Evolutionary conservation across 2,329 filamentous ascomycete genomes (phyloP).

Genomic region (Boeremia exigua): DNA sequence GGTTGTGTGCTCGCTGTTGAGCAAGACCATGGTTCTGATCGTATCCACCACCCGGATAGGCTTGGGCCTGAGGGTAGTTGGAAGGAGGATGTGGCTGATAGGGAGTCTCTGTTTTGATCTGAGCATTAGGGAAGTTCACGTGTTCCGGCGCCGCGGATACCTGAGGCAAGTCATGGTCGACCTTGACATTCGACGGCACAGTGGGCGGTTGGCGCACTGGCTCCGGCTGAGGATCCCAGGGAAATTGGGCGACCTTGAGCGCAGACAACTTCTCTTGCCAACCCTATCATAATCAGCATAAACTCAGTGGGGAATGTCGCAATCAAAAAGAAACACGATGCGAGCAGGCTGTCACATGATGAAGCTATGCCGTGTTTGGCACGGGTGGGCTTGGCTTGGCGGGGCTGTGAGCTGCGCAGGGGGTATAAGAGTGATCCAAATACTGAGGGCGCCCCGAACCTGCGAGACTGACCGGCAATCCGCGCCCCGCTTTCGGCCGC

Average conservation of each 20-base stretch:
- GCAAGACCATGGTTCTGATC: constrained; percentile 55
- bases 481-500: constrained; percentile 53
- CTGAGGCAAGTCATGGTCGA: constrained; percentile 41
- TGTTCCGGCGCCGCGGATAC: constrained; percentile 37
- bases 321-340: constrained; percentile 7
- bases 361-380: constrained; percentile 41
- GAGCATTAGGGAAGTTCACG: constrained; percentile 44
- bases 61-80: constrained; percentile 35
- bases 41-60: constrained; percentile 46
- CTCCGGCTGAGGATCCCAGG: constrained; percentile 80
- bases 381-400: constrained; percentile 44
- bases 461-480: constrained; percentile 46
- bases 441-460: constrained; percentile 49
- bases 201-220: constrained; percentile 60
- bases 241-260: constrained; percentile 84
- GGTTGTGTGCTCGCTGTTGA: constrained; percentile 60
- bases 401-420: constrained; percentile 46
- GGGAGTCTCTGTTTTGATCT: constrained; percentile 60
- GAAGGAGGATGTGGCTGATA: constrained; percentile 38
- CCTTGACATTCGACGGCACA: constrained; percentile 50
- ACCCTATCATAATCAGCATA: constrained; percentile 62
- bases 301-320: constrained; percentile 2
- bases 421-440: constrained; percentile 58
- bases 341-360: constrained; percentile 42
- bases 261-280: constrained; percentile 93